These are phyloP conservation scores for Trametes versicolor DNA, from an alignment of 1,284 basidiomycete species.

Conservation along the genomic window DNA sequence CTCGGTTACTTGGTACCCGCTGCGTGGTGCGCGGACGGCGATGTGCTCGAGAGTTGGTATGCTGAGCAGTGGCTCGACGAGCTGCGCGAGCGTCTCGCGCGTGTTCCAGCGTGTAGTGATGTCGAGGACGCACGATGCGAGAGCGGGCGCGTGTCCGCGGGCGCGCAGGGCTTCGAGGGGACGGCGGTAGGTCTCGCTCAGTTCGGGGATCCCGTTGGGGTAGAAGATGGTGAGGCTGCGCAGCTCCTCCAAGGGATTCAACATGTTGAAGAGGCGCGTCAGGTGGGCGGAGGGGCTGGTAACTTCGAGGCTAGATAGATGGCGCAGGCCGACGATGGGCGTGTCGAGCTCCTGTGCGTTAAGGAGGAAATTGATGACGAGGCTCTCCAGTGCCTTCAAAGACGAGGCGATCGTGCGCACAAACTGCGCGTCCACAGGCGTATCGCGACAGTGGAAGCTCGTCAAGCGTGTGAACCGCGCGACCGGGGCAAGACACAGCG, in stretches of 20 bases:
- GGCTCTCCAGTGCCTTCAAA: conserved; percentile 1
- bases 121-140: conserved; percentile 1
- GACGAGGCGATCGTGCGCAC: background rate
- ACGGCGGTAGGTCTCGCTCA: conserved; percentile 1
- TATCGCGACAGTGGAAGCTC: background rate
- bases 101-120: conserved; percentile 18
- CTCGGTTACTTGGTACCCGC: conserved; percentile 16
- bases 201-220: conserved; percentile 14
- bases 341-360: background rate
- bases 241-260: conserved; percentile 6
- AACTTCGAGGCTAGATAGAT: conserved; percentile 2
- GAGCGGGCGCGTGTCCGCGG: conserved; percentile 2
- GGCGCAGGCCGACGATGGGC: conserved; percentile 5
- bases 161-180: conserved; percentile 3
- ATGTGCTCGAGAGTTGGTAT: conserved; percentile 10
- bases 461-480: background rate
- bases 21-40: conserved; percentile 1
- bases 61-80: conserved; percentile 2
- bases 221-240: background rate
- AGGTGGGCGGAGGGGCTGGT: background rate
- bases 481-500: conserved; percentile 8
- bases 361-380: conserved; percentile 6
- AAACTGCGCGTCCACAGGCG: conserved; percentile 4
- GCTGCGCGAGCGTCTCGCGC: conserved; percentile 8
- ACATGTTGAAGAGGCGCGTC: conserved; percentile 8